Evolutionary conservation across 2,329 filamentous ascomycete species (phyloP), one percentile per base, ranked within the genome.

Genomic region (Pyrenochaeta sp.): DNA sequence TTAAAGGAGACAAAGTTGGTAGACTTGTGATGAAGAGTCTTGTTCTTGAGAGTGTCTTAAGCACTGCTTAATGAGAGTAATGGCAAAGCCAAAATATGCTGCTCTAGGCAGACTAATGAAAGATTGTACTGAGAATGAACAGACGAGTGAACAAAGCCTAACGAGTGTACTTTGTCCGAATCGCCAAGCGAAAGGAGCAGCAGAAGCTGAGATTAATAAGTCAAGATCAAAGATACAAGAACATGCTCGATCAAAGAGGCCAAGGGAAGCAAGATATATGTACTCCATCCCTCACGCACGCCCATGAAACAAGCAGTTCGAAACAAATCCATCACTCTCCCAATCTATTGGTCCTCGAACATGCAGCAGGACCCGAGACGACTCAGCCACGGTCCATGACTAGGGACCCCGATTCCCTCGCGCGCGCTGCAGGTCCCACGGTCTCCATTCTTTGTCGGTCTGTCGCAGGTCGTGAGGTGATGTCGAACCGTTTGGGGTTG

Each of bases 141-240:
- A n/a, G n/a, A 31, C 61, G 65, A 62, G 56, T 58, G 52, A 58
- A 47, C 57, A 69, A 65, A 68, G 65, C 56, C 60, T 53, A 73
- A 65, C 64, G 68, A 71, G 55, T 67, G 68, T 35, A 69, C 66
- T 65, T 61, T 66, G 65, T 61, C 53, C 54, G 41, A 53, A 48
- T 53, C 35, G 37, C 44, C 23, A 53, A 53, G 41, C 44, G 43
- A 59, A 56, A 48, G 51, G 48, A 51, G 37, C 41, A 50, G 38
- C 32, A 44, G 44, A 13, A 28, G 48, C 47, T 55, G 48, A 35
- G 30, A 51, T 55, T 55, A 53, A 39, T 30, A 46, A n/a, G n/a
- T n/a, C n/a, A n/a, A 48, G 44, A 52, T 44, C 44, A 49, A 48
- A 39, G 40, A 39, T 44, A 49, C 44, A 41, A 36, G 44, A 38